phyloP scores from a whole-genome alignment of 108 stramenopile species.

The Mediolabrus comicus region DNA sequence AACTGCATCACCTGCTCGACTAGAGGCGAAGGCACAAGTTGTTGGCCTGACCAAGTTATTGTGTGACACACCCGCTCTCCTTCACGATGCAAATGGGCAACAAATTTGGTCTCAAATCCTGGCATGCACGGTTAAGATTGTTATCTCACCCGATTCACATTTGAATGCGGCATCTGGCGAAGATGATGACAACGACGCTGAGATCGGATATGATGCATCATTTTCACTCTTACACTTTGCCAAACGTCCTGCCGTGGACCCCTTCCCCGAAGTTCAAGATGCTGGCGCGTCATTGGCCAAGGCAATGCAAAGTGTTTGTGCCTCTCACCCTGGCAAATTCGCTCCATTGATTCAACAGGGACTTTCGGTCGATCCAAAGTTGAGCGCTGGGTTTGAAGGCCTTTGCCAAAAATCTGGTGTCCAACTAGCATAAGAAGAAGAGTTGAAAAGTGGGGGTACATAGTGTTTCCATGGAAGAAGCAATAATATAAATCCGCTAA shows the following conservation, averaged over 20 bases:
- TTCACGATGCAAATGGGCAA: slow-evolving; percentile 52
- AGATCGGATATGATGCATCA: slow-evolving; percentile 76
- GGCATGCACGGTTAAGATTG: slow-evolving; percentile 44
- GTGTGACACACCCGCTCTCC: slow-evolving; percentile 64
- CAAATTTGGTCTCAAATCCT: slow-evolving; percentile 57
- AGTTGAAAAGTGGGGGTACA: not conserved
- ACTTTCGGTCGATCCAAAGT: slow-evolving; percentile 62
- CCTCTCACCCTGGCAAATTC: slow-evolving; percentile 57
- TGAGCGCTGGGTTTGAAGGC: slow-evolving; percentile 55
- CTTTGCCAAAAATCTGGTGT: slow-evolving; percentile 55
- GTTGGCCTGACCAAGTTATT: slow-evolving; percentile 70
- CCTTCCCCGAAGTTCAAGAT: slow-evolving; percentile 68
- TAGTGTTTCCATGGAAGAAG: not conserved
- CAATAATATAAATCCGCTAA: not conserved
- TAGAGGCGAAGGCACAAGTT: slow-evolving; percentile 73
- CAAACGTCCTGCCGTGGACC: slow-evolving; percentile 57
- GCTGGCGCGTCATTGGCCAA: slow-evolving; percentile 49
- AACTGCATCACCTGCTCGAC: slow-evolving; percentile 42
- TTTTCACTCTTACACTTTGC: slow-evolving; percentile 77
- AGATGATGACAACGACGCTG: slow-evolving; percentile 55
- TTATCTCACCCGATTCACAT: slow-evolving; percentile 50
- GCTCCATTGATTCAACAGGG: slow-evolving; percentile 65
- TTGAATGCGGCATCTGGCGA: slow-evolving; percentile 28
- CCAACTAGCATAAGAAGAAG: slow-evolving; percentile 17
- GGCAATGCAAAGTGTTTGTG: slow-evolving; percentile 46